Evolutionary conservation across 768 basidiomycete species (phyloP), one percentile per base, ranked within the genome.

Genomic region (Glaciozyma martinii): DNA sequence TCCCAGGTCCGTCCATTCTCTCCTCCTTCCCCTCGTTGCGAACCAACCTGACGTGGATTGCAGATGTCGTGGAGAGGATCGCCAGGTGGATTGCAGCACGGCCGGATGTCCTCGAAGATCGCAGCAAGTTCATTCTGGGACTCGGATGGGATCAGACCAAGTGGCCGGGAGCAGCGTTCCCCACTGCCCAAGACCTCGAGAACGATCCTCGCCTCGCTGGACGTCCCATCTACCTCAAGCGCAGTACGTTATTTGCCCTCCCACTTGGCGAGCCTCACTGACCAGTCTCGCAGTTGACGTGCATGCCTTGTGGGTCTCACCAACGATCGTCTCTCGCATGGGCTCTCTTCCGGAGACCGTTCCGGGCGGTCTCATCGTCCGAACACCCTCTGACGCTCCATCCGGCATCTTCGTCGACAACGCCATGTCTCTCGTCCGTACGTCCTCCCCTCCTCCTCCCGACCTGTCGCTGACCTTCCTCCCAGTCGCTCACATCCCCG

Each of bases 111-210:
- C 74, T 78, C 2, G 73, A 80, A 5, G 81, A 88, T 71, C 78
- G 77, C 4, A 77, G 80, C 5, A 77, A 73, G 8, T 95, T 90
- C 89, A 82, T 95, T 49, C 79, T 85, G 70, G 92, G 90, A 16
- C 82, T 87, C 79, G 93, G 93, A 7, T 98, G 93, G 92, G 89
- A 98, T 73, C 91, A 98, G 76, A 94, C 87, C 33, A 62, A 71
- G 13, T 81, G 76, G 72, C 50, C 73, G 1, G 71, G 58, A 23
- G 59, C 60, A 25, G 78, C 16, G 29, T 92, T 90, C 68, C 90
- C 90, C 3, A 84, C 81, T 40, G 85, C 88, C 89, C 81, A 79
- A 16, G 89, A 92, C 72, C 80, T 95, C 16, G 86, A 86, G 40
- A 75, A 78, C 3, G 88, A 90, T 50, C 81, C 85, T 0, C 66